Evolutionary conservation across 1,284 basidiomycete species (phyloP), one percentile per base, ranked within the genome.

Genomic region (Trametes sp.): DNA sequence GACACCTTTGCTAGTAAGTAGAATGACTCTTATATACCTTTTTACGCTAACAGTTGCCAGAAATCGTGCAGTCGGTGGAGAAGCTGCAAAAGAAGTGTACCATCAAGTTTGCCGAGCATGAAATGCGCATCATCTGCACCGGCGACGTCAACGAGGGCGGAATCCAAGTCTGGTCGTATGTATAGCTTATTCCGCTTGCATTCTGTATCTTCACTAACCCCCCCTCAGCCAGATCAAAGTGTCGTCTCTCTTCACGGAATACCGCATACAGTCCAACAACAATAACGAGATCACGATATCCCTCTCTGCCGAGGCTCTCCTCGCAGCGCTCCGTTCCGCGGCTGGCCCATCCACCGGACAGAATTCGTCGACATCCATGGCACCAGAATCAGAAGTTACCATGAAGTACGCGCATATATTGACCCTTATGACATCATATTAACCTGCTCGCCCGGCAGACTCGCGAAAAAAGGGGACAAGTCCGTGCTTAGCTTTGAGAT

Each of bases 161-260:
- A 2, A 90, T 95, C 8, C 93, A 96, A 75, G 92, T 96, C 51
- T 96, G 95, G 94, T 94, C 93, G 94, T 96, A 70, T 76, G 93
- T 86, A 24, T 62, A 10, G 8, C 16, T n/a, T 19, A 19, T 19
- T 16, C 7, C 3, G 24, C n/a, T 41, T 35, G 79, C 1, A 1
- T n/a, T n/a, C 14, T 33, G 11, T 5, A 1, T 13, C 33, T 42
- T 5, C 21, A 9, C 6, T n/a, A n/a, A 23, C 41, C 2, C 13
- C n/a, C 76, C 1, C 48, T 16, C 42, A 90, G 86, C 14, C 82
- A 85, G 69, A 84, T 88, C 68, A 88, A 88, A 74, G 81, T 86
- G 9, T 82, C 86, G n/a, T 87, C 91, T 0, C 76, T 96, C 7
- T 97, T 96, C 78, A 83, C 82, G 6, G 82, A 88, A 63, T 96